phyloP scores from a whole-genome alignment of 306 rosid genomes.

The Potentilla sterilis region DNA sequence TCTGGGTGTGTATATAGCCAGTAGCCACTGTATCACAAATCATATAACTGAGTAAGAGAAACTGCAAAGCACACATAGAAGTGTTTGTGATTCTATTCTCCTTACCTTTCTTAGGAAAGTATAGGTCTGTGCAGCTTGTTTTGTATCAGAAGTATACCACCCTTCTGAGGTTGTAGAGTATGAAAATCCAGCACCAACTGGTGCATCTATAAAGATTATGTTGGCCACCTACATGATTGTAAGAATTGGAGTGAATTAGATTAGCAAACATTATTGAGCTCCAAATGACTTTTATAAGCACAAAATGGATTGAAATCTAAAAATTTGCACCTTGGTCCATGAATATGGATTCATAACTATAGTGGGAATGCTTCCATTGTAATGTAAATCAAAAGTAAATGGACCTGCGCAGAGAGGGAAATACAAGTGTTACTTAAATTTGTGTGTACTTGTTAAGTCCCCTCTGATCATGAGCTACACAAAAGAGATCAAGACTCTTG shows the following conservation, averaged over 20 bases:
- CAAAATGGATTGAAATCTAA: not conserved
- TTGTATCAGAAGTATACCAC: slow-evolving; percentile 17
- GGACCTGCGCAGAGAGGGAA: slow-evolving; percentile 13
- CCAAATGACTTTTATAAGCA: not conserved
- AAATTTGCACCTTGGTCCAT: slow-evolving; percentile 18
- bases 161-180: slow-evolving; percentile 16
- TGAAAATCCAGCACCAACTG: slow-evolving; percentile 34
- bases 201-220: slow-evolving; percentile 32
- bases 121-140: slow-evolving; percentile 15
- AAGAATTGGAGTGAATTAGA: not conserved
- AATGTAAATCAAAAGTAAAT: slow-evolving; percentile 16
- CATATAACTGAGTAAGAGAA: not conserved
- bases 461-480: not conserved
- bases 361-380: slow-evolving; percentile 10
- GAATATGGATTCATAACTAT: slow-evolving; percentile 8
- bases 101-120: slow-evolving; percentile 27
- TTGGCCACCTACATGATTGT: slow-evolving; percentile 16
- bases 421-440: not conserved
- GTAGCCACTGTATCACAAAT: slow-evolving; percentile 19
- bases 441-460: not conserved
- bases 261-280: not conserved
- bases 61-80: not conserved
- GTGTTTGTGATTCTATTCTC: not conserved
- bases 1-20: slow-evolving; percentile 14
- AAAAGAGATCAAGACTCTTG: too few relatives aligned